A percentile compares a stretch with the other conserved stretches of the same genome.
Evolutionary conservation across 768 basidiomycete species (phyloP).

Genomic region (Paxillus involutus): DNA sequence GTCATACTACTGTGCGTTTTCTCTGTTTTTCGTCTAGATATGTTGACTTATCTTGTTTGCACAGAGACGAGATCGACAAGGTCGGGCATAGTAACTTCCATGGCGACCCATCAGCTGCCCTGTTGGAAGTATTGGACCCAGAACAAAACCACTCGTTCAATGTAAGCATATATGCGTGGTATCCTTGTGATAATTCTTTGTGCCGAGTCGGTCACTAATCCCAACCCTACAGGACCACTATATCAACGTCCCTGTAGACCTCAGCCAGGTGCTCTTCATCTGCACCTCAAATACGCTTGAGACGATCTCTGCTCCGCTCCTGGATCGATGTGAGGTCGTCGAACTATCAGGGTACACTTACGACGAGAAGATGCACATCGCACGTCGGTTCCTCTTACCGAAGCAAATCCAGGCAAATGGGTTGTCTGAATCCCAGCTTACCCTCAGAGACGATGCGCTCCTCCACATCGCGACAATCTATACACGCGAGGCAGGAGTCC

Average conservation of each 20-base stretch:
- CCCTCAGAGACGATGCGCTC: conserved; percentile 68
- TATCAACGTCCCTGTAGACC: conserved; percentile 83
- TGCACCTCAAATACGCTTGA: conserved; percentile 91
- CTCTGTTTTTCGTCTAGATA: background rate
- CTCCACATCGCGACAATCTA: conserved; percentile 74
- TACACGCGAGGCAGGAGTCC: conserved; percentile 92
- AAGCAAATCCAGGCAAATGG: conserved; percentile 86
- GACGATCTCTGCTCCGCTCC: conserved; percentile 82
- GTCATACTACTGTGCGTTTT: conserved; percentile 65
- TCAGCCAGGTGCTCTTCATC: conserved; percentile 88
- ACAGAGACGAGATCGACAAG: conserved; percentile 87
- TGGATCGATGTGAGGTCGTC: conserved; percentile 89
- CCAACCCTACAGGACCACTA: conserved; percentile 74
- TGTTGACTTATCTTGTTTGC: background rate
- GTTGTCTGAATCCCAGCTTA: conserved; percentile 57
- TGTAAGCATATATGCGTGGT: conserved; percentile 36
- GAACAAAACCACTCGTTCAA: conserved; percentile 89
- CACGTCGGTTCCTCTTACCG: conserved; percentile 81
- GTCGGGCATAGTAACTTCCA: conserved; percentile 85
- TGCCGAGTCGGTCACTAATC: background rate
- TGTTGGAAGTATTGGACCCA: conserved; percentile 91
- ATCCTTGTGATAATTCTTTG: background rate
- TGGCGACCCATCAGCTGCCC: conserved; percentile 87
- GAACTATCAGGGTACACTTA: conserved; percentile 85
- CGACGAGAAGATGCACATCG: conserved; percentile 90